phyloP scores from a whole-genome alignment of 2,329 filamentous ascomycete genomes.

The Macrophomina tecta region DNA sequence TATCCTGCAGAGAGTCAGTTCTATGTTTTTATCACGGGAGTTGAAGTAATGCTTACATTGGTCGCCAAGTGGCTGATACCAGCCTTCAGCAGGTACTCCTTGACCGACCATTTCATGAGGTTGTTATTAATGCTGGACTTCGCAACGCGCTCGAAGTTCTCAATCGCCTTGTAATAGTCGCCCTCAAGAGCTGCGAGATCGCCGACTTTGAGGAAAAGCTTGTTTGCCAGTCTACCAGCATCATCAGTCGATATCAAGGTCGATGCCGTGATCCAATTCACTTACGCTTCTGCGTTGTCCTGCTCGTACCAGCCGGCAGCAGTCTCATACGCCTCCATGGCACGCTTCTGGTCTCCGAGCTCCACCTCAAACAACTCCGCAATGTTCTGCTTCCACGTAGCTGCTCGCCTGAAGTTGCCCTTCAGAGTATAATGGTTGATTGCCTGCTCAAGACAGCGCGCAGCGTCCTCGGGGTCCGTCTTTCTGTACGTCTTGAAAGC shows the following conservation, averaged over 20 bases:
- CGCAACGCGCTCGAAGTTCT: slow-evolving; percentile 79
- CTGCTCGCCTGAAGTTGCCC: slow-evolving; percentile 89
- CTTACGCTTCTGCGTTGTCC: slow-evolving; percentile 82
- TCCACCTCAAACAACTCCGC: slow-evolving; percentile 87
- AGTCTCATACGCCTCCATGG: slow-evolving; percentile 78
- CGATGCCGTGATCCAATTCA: slow-evolving; percentile 33
- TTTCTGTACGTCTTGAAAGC: slow-evolving; percentile 91
- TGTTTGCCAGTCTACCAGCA: slow-evolving; percentile 77
- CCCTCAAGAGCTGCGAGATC: slow-evolving; percentile 81
- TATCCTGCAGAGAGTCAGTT: slow-evolving; percentile 57
- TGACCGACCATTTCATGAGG: slow-evolving; percentile 90
- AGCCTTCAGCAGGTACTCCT: slow-evolving; percentile 94
- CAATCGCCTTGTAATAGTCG: slow-evolving; percentile 77
- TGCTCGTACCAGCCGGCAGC: slow-evolving; percentile 86
- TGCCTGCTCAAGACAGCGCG: slow-evolving; percentile 54
- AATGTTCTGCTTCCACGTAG: slow-evolving; percentile 82
- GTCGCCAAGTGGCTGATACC: slow-evolving; percentile 85
- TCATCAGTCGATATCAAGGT: not conserved
- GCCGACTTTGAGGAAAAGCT: slow-evolving; percentile 89
- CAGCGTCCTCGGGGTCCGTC: slow-evolving; percentile 81
- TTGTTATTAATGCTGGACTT: slow-evolving; percentile 82
- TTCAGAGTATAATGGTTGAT: slow-evolving; percentile 87
- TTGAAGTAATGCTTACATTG: slow-evolving; percentile 43
- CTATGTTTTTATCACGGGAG: not conserved
- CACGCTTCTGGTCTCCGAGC: slow-evolving; percentile 73